Conservation (phyloP, 805 yeast genomes). For the Deakozyma indianensis region DNA sequence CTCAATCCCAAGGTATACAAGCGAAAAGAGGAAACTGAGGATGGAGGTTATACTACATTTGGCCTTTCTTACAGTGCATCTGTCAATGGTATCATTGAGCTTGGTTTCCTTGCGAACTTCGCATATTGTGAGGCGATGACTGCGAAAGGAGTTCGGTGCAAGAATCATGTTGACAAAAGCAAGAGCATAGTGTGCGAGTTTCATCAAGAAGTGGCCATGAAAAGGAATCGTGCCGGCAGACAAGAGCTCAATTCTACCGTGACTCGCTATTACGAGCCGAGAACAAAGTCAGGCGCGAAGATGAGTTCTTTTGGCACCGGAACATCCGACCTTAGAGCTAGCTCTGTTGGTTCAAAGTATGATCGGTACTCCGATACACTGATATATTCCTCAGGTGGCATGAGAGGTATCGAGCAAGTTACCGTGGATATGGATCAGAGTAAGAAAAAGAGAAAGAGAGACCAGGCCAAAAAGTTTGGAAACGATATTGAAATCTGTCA, state of each 20-base stretch:
- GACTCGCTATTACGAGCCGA: slow-evolving; percentile 44
- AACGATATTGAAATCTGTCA: not conserved
- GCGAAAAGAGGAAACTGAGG: slow-evolving; percentile 15
- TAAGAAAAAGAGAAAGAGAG: not conserved
- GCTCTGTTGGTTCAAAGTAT: slow-evolving; percentile 13
- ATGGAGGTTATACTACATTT: slow-evolving; percentile 26
- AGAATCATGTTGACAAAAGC: slow-evolving; percentile 41
- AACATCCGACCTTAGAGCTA: slow-evolving; percentile 14
- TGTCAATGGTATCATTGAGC: slow-evolving; percentile 44
- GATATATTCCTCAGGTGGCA: slow-evolving; percentile 8
- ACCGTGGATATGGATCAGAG: not conserved
- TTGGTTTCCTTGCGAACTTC: slow-evolving; percentile 56
- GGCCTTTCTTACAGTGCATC: slow-evolving; percentile 40
- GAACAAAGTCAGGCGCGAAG: slow-evolving; percentile 27
- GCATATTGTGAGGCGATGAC: slow-evolving; percentile 49
- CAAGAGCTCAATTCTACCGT: slow-evolving; percentile 58
- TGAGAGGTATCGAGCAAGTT: not conserved
- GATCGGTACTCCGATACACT: slow-evolving; percentile 24
- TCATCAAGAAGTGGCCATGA: slow-evolving; percentile 48
- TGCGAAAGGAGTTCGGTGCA: slow-evolving; percentile 37
- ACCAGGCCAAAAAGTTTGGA: not conserved
- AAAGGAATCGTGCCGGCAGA: slow-evolving; percentile 41
- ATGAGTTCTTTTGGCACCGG: slow-evolving; percentile 25
- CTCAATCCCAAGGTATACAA: slow-evolving; percentile 53
- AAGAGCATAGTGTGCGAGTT: slow-evolving; percentile 49